A percentile compares a stretch with the other conserved stretches of the same genome.
phyloP scores from a whole-genome alignment of 192 early-diverging fungal species.

The Coemansia guatemalensis region DNA sequence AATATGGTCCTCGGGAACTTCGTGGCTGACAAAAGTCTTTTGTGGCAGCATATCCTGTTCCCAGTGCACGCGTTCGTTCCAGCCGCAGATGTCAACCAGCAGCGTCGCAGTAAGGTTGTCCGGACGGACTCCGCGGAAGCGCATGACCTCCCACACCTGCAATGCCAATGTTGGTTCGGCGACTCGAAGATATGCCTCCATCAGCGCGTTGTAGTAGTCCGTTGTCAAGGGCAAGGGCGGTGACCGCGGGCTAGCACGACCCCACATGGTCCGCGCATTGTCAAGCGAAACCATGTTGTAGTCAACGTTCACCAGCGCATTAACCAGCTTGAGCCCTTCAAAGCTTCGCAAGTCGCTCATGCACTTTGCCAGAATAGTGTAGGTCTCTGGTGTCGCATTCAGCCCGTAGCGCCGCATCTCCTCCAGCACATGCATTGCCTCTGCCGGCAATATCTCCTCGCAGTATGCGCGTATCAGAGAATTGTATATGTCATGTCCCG shows the following conservation, averaged over 20 bases:
- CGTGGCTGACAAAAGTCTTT: conserved; percentile 24
- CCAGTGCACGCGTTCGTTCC: conserved; percentile 54
- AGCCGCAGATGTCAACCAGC: conserved; percentile 48
- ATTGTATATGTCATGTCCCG: conserved; percentile 28
- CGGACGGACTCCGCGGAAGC: conserved; percentile 41
- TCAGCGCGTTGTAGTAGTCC: conserved; percentile 45
- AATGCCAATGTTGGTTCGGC: conserved; percentile 44
- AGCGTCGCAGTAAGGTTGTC: conserved; percentile 47
- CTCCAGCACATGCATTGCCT: conserved; percentile 45
- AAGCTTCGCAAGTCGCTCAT: conserved; percentile 46
- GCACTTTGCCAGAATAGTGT: conserved; percentile 26
- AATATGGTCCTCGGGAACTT: conserved; percentile 39
- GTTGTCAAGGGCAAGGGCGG: conserved; percentile 29
- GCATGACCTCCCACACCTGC: conserved; percentile 53
- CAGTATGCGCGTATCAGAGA: conserved; percentile 41
- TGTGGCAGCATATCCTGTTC: conserved; percentile 38
- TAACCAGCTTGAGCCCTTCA: conserved; percentile 43
- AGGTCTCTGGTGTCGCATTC: conserved; percentile 39
- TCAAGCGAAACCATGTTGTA: conserved; percentile 36
- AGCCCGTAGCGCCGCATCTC: conserved; percentile 46
- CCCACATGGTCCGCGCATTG: neutral
- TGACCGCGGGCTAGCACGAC: neutral
- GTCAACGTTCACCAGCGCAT: conserved; percentile 45
- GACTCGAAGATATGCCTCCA: conserved; percentile 48
- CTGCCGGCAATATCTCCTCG: conserved; percentile 24